Percentiles rank a stretch among this genome's conserved stretches.
Conservation (phyloP, 805 yeast genomes). For the Isabelozyma rhagii region DNA sequence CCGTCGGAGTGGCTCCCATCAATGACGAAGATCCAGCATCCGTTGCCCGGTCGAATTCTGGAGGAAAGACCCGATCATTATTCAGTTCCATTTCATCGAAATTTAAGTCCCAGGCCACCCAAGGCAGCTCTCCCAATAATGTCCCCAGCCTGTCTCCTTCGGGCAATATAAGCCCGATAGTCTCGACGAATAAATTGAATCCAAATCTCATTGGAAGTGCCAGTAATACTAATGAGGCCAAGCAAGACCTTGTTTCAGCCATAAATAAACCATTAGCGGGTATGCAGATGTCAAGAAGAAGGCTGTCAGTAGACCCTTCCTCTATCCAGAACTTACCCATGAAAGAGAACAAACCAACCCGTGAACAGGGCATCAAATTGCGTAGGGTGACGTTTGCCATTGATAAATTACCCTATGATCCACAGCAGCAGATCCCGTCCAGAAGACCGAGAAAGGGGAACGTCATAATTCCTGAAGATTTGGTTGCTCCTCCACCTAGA, state of each 20-base stretch:
- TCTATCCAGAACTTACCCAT: background rate
- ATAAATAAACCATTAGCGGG: slow-evolving; percentile 26
- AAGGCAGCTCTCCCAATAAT: background rate
- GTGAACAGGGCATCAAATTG: slow-evolving; percentile 43
- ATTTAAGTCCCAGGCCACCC: slow-evolving; percentile 20
- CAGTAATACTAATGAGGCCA: background rate
- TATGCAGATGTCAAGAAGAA: slow-evolving; percentile 5
- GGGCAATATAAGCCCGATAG: background rate
- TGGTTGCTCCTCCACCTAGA: slow-evolving; percentile 58
- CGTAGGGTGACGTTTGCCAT: slow-evolving; percentile 76
- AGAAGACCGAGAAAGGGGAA: slow-evolving; percentile 53
- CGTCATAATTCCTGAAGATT: slow-evolving; percentile 60
- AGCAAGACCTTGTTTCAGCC: slow-evolving; percentile 19
- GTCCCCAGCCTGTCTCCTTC: slow-evolving; percentile 3
- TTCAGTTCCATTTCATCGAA: slow-evolving; percentile 40
- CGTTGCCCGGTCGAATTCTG: slow-evolving; percentile 13
- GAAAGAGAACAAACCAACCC: slow-evolving; percentile 28
- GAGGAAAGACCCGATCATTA: slow-evolving; percentile 21
- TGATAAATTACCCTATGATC: slow-evolving; percentile 70
- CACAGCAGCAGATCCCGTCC: slow-evolving; percentile 65
- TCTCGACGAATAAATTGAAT: background rate
- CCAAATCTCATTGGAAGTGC: slow-evolving; percentile 5
- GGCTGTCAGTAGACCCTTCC: slow-evolving; percentile 3
- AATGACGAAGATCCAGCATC: slow-evolving; percentile 5
- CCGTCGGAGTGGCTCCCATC: slow-evolving; percentile 1